Evolutionary conservation across 371 early-diverging fungal genomes (phyloP), one percentile per base, ranked within the genome.

Genomic region (Mucor piriformis): DNA sequence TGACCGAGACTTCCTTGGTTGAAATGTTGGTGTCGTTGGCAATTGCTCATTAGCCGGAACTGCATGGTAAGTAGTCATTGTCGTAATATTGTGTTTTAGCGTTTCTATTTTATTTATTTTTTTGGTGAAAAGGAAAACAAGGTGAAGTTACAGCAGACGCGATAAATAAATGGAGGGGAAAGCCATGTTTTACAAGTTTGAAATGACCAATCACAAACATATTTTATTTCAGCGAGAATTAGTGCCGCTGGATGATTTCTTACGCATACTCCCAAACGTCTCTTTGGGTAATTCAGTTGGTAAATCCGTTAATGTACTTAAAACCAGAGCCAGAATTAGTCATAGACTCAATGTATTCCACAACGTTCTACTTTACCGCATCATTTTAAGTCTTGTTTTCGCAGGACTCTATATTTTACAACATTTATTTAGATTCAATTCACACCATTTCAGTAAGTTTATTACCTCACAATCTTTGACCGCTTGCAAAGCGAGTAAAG

Each of bases 11-110:
- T 49, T 40, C 16, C 47, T 54, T 35, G 59, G 59, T 32, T 54
- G 15, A 46, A 57, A 57, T 38, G 52, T 38, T 13, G 58, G 57
- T 51, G 54, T 21, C n/a, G 47, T 13, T 18, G 52, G 34, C 40
- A 16, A 15, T 16, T 59, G 55, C 6, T 71, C 72, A 42, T 67
- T 49, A 15, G 42, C 27, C 12, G 73, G 69, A 16, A 74, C 62
- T 34, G 73, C 61, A 21, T 70, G 69, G 53, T 77, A 77, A 47
- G 64, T 48, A 4, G 67, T 29, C 67, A 67, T 71, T 16, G 6
- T 15, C 34, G 27, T 25, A 40, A 51, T 49, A 10, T 0, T 25
- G 4, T 49, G 6, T 15, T 32, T 32, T 42, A 25, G 5, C 24
- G 11, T 35, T 34, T 38, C n/a, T 13, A n/a, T 35, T 18, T 44